Evolutionary conservation across 1,284 basidiomycete species (phyloP), one percentile per base, ranked within the genome.

Genomic region (Wallemia hederae): DNA sequence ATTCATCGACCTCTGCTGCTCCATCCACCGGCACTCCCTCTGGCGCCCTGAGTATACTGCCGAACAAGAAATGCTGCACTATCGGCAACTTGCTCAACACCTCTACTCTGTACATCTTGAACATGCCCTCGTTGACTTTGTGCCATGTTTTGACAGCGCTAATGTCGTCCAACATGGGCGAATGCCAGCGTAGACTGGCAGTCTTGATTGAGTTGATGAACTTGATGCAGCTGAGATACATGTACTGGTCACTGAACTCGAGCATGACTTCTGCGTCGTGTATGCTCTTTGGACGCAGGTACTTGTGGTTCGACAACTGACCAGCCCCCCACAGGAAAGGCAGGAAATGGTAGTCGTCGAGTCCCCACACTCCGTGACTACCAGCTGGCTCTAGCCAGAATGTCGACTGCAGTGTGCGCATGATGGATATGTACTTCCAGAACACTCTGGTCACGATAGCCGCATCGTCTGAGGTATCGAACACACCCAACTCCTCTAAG

Each of bases 341-440:
- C 1, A 96, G 74, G 71, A 97, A 97, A 66, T 96, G 90, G 68
- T 97, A 98, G 68, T 98, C 92, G 68, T 99, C 92, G 60, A 98
- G 73, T 0, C 94, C 94, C 88, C 92, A 98, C 0, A 97, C 94
- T 0, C 92, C 92, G 70, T 97, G 92, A 7, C 89, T 94, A 19
- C 91, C 91, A 1, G 92, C 91, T 2, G 92, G 92, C 70, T 97
- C 92, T 0, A 98, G 78, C 91, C 92, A 97, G 69, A 98, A 99
- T 1, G 84, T 82, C 1, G 85, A 87, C 66, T 97, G 92, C 14
- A 99, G 76, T 19, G 80, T 70, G 0, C 92, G 81, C 86, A 97
- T 96, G 60, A 91, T 79, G 60, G 81, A 72, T 62, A 94, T 80
- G 69, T 96, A 96, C 65, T 84, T 88, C 94, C 92, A 98, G 69